A percentile compares a stretch with the other conserved stretches of the same genome.
Conservation (phyloP, 805 yeast genomes). For the Debaryomyces maramus region DNA sequence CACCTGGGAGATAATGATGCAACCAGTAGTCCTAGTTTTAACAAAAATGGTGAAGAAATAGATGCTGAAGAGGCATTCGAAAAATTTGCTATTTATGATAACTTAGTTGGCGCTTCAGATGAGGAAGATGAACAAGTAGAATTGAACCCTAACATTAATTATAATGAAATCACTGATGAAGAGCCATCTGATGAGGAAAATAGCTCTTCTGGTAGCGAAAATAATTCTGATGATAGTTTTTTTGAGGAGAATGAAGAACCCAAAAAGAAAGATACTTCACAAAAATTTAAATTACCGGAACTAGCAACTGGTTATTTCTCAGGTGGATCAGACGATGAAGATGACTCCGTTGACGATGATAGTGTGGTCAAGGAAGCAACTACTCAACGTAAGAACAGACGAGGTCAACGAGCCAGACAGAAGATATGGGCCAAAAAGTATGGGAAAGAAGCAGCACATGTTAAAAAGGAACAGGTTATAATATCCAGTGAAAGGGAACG, state of each 20-base stretch:
- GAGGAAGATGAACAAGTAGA: constrained; percentile 29
- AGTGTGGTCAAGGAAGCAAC: constrained; percentile 53
- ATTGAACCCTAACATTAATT: constrained; percentile 40
- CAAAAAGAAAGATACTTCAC: constrained; percentile 7
- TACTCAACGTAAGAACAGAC: constrained; percentile 73
- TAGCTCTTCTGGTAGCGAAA: constrained; percentile 18
- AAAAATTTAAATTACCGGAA: constrained; percentile 55
- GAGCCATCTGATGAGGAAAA: constrained; percentile 48
- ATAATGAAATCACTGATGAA: constrained; percentile 66
- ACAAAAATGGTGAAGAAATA: constrained; percentile 11
- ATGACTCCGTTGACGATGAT: constrained; percentile 44
- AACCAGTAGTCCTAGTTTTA: constrained; percentile 13
- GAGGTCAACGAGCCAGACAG: constrained; percentile 97
- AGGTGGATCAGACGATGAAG: constrained; percentile 73
- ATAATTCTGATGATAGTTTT: constrained; percentile 14
- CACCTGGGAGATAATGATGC: constrained; percentile 19
- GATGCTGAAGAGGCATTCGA: constrained; percentile 30
- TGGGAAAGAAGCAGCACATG: constrained; percentile 82
- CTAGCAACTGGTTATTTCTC: constrained; percentile 80
- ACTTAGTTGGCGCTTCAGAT: constrained; percentile 44
- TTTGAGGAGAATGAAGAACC: constrained; percentile 18
- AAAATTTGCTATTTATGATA: constrained; percentile 36
- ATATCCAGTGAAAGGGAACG: constrained; percentile 55
- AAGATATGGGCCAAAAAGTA: constrained; percentile 93
- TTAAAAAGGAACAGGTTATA: constrained; percentile 62